phyloP scores from a whole-genome alignment of 768 basidiomycete genomes.

The Termitomyces titanicus region DNA sequence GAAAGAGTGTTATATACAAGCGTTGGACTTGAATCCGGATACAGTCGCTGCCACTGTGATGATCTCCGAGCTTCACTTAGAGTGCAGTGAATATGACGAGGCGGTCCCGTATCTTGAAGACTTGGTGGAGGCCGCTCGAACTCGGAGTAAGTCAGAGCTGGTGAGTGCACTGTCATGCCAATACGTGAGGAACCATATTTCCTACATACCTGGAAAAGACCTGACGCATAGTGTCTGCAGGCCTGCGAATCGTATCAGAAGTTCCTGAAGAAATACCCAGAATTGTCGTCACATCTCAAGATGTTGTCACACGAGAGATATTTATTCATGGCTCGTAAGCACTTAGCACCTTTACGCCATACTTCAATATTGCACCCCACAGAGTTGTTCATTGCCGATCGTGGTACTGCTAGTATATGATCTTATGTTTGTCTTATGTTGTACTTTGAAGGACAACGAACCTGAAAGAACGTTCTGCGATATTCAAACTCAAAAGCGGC shows the following conservation, averaged over 20 bases:
- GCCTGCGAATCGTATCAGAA: conserved; percentile 80
- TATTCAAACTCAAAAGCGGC: too few species aligned
- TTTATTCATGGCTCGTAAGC: background rate
- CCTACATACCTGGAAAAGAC: background rate
- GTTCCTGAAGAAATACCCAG: conserved; percentile 80
- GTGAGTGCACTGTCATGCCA: conserved; percentile 71
- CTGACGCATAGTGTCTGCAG: conserved; percentile 29
- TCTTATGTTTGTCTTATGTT: background rate
- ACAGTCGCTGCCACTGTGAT: conserved; percentile 96
- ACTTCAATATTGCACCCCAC: background rate
- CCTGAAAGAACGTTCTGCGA: too few species aligned
- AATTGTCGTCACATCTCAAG: conserved; percentile 62
- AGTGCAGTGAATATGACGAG: conserved; percentile 82
- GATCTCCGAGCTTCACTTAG: conserved; percentile 85
- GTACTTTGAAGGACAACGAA: too few species aligned
- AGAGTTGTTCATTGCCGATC: background rate
- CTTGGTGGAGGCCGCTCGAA: conserved; percentile 74
- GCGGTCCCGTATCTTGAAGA: conserved; percentile 84
- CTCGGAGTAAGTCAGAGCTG: conserved; percentile 88
- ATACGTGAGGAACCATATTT: conserved; percentile 52
- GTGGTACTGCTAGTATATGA: background rate
- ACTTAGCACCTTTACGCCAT: background rate
- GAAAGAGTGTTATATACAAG: conserved; percentile 85
- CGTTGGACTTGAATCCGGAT: conserved; percentile 80
- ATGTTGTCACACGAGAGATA: conserved; percentile 31